A percentile compares a stretch with the other conserved stretches of the same genome.
These are phyloP conservation scores for Centrapalus pauciflorus DNA, from an alignment of 129 eudicot species.

Conservation along the genomic window DNA sequence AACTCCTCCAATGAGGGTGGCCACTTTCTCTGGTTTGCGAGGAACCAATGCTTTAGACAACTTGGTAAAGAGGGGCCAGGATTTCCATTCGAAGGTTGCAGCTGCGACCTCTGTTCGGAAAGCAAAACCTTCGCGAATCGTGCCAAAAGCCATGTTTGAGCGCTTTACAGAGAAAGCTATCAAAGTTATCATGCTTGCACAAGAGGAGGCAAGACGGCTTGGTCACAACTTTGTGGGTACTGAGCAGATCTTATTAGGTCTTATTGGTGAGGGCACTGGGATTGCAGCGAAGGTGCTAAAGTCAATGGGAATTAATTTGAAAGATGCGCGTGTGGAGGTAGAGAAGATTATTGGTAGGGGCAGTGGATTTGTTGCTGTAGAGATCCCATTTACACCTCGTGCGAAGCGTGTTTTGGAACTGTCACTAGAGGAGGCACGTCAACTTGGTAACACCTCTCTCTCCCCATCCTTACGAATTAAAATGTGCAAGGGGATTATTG, in stretches of 20 bases:
- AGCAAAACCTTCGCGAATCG: slow-evolving; percentile 43
- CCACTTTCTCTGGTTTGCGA: slow-evolving; percentile 56
- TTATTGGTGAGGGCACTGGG: slow-evolving; percentile 91
- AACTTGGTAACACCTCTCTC: slow-evolving; percentile 50
- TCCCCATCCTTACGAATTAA: background rate
- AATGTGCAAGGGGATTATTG: background rate
- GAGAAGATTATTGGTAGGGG: slow-evolving; percentile 93
- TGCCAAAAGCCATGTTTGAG: slow-evolving; percentile 81
- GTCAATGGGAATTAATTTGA: slow-evolving; percentile 90
- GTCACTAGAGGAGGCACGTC: slow-evolving; percentile 89
- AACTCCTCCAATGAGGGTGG: slow-evolving; percentile 31
- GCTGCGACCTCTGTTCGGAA: slow-evolving; percentile 38
- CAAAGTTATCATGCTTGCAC: slow-evolving; percentile 94
- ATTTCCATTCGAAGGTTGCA: slow-evolving; percentile 62
- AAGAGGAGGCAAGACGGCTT: slow-evolving; percentile 86
- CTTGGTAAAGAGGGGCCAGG: slow-evolving; percentile 32
- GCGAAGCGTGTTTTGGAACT: slow-evolving; percentile 87
- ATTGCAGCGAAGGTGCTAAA: slow-evolving; percentile 91
- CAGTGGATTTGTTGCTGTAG: slow-evolving; percentile 90
- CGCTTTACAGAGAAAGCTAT: slow-evolving; percentile 90
- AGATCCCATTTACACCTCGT: slow-evolving; percentile 90
- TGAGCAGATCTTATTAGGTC: slow-evolving; percentile 77
- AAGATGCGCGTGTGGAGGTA: slow-evolving; percentile 90
- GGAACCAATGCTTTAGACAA: slow-evolving; percentile 61
- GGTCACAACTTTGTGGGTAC: slow-evolving; percentile 90